Base-by-base conservation (phyloP, 345 rosid genomes). In the Eucalyptus paniculata region DNA sequence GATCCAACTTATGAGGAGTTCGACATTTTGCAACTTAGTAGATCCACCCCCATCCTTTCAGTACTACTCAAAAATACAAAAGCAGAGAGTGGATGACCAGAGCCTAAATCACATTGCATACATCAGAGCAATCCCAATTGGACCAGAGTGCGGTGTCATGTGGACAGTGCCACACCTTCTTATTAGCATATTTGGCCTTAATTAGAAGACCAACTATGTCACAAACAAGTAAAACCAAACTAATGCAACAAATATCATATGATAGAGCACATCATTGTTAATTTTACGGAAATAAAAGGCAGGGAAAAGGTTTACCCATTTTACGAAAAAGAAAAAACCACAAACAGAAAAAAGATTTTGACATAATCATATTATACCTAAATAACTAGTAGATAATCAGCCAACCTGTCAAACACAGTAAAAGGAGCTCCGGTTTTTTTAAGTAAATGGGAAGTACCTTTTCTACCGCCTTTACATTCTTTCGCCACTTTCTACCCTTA, bases 401-500 rank as follows among this genome's bases (percentile, higher is more conserved):
- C 85, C 85, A 77, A 24, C 85, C 47, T 40, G 4, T 77, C 30
- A 40, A 77, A 40, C 15, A 2, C 16, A 40, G 30, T 40, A 21
- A 19, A 77, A 77, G 47, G 47, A 77, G 30, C 42, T 12, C 83
- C 3, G 0, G 1, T 21, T 40, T 37, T 72, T 40, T 77, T 21
- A 26, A 77, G 85, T 37, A 77, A 21, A 77, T 77, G 47, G 37
- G 56, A 77, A 85, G 60, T 92, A 97, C 99, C 99, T 97, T 98
- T 92, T 97, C 99, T 80, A 98, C 98, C 40, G 97, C 90, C 91
- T 98, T 98, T 72, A 98, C 98, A 93, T 98, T 98, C 92, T 98
- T 97, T 88, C 99, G 95, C 99, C 99, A 98, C 89, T 96, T 96
- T 94, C 96, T 96, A 88, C 98, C 99, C 93, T 98, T 97, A 50